Evolutionary conservation across 306 rosid genomes (phyloP), one percentile per base, ranked within the genome.

Genomic region (Cicer cuneatum): DNA sequence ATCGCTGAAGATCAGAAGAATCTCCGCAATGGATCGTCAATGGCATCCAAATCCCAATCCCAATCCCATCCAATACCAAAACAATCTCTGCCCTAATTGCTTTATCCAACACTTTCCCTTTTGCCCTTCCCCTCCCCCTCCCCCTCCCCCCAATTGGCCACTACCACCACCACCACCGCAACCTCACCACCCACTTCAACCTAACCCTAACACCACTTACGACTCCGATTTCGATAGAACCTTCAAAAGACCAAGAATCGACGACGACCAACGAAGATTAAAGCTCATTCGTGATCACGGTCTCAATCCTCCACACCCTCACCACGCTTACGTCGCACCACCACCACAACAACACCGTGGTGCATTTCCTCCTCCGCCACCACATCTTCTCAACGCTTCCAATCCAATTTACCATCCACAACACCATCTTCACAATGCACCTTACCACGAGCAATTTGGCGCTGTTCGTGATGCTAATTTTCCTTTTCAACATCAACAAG

Each of bases 241-340:
- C 76, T 71, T 79, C 51, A 91, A 94, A 84, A 66, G 92, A 77
- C 89, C 86, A 1, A 80, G 97, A 85, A 77, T 88, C 58, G 85
- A 83, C 42, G 78, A 91, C 3, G 86, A 87, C 72, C 89, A 90
- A 71, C 88, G 97, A 5, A 78, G 96, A 19, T 82, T 92, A 77
- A 86, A 89, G 88, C 72, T 94, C 21, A 89, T 94, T 78, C 99
- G 91, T 6, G 99, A 94, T 63, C 97, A 94, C 81, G 99, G 99
- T 0, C 60, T 81, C 21, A 65, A 65, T 65, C 73, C 72, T 10
- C 85, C 72, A 57, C 40, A 24, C 12, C 63, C 63, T 19, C 61
- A 54, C 5, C 61, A 54, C n/a, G 61, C 61, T 19, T 54, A 54
- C 61, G 37, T 54, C 61, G 1, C 63, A 57, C 38, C 63, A 2